Evolutionary conservation across 2,329 filamentous ascomycete genomes (phyloP), one percentile per base, ranked within the genome.

Genomic region (Fusarium phyllophilum): DNA sequence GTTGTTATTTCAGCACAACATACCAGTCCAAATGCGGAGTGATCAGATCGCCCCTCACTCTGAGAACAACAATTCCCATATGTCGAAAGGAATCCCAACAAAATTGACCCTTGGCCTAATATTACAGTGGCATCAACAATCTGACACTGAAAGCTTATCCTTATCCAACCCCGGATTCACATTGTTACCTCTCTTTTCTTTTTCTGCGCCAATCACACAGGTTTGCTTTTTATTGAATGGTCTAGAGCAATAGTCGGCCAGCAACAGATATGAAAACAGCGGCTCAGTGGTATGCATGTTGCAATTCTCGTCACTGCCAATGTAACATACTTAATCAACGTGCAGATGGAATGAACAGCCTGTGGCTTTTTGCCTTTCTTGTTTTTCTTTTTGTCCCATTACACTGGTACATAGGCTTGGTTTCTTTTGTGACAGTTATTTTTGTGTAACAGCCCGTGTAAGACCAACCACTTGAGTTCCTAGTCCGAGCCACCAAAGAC

Each of bases 151-250:
- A 48, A n/a, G 14, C 22, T n/a, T 68, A 60, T 46, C 60, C 33
- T n/a, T 63, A 48, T 59, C 60, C 33, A 36, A 62, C 62, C 62
- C 68, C 57, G 17, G 59, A 72, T 69, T 72, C 55, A 44, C 55
- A n/a, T 26, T 65, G 39, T 26, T 69, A 24, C 26, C 56, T 46
- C 49, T 44, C 33, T 46, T 75, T 75, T 54, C 56, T 66, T 62
- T 44, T 72, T 54, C 57, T 45, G 41, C 44, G 38, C 49, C 38
- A 58, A 48, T 58, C 59, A 46, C 68, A 29, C 36, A 49, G 42
- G 49, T 55, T 67, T 68, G 58, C 57, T 72, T 68, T 49, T 66
- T 42, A 45, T 52, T 49, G n/a, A 36, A 57, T 36, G 41, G 38
- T 46, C 48, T 45, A 49, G 44, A 52, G 58, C 39, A 29, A 52